Conservation (phyloP, 1,284 basidiomycete species). For the Tilletia walkeri region DNA sequence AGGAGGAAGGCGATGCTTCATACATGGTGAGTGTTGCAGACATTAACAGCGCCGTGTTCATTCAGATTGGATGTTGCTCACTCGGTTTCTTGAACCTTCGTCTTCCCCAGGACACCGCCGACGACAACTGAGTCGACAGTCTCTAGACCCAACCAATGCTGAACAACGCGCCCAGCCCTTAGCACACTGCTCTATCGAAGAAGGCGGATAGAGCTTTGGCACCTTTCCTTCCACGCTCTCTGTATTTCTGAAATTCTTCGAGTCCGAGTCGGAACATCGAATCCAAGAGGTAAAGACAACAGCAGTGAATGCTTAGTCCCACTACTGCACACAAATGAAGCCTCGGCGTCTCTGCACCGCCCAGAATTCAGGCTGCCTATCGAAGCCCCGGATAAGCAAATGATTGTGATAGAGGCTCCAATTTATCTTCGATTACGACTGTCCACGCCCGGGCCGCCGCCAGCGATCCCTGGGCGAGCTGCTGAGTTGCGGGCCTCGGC, state of each 20-base stretch:
- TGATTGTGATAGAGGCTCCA: neutral
- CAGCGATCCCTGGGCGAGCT: constrained; percentile 48
- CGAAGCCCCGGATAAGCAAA: no score
- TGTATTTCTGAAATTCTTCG: neutral
- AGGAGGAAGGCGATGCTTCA: neutral
- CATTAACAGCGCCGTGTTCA: neutral
- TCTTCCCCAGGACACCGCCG: neutral
- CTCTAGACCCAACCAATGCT: no score
- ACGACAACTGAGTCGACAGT: neutral
- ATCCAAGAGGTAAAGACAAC: neutral
- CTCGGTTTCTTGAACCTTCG: neutral
- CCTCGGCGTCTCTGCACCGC: no score
- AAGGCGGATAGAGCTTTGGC: neutral
- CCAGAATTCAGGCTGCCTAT: no score
- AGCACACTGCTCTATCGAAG: no score
- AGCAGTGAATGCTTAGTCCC: no score
- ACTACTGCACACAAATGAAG: no score
- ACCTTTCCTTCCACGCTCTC: neutral
- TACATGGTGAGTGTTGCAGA: constrained; percentile 6
- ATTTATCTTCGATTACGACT: constrained; percentile 45
- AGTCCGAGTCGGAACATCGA: neutral
- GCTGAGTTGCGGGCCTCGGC: constrained; percentile 68
- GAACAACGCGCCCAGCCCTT: no score
- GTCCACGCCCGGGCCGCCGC: constrained; percentile 49
- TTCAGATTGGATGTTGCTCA: neutral